phyloP scores from a whole-genome alignment of 2,329 filamentous ascomycete species.

The Botrytis galanthina region DNA sequence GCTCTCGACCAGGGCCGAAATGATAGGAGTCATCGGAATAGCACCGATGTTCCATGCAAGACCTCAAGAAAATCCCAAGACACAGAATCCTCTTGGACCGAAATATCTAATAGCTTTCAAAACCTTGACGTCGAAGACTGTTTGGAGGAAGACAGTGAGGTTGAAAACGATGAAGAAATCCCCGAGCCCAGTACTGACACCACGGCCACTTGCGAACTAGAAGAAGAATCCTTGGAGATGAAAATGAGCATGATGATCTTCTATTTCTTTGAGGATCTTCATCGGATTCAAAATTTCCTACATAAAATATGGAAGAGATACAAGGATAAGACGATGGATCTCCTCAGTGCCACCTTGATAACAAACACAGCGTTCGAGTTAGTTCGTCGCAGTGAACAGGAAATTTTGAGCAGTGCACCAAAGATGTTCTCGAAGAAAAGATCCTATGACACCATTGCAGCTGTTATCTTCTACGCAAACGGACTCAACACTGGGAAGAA shows the following conservation, averaged over 20 bases:
- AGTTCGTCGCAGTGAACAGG: background rate
- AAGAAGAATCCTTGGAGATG: background rate
- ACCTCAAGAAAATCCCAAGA: background rate
- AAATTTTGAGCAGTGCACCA: background rate
- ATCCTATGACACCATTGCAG: background rate
- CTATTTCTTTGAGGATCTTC: slow-evolving; percentile 2
- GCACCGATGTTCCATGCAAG: background rate
- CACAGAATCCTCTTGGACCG: background rate
- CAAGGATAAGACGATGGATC: background rate
- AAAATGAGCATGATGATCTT: background rate
- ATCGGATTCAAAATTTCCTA: background rate
- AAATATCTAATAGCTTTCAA: background rate
- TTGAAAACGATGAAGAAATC: background rate
- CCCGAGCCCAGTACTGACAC: background rate
- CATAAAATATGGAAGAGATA: background rate
- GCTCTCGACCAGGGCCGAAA: background rate
- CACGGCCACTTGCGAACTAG: background rate
- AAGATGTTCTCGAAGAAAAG: background rate
- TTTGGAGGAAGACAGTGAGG: background rate
- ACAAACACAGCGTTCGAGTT: background rate
- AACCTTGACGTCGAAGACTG: background rate
- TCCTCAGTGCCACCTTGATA: background rate
- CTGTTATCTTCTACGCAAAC: background rate
- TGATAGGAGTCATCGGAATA: slow-evolving; percentile 6
- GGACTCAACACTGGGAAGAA: background rate